Conservation (phyloP, 192 early-diverging fungal genomes). For the Podila epigama region DNA sequence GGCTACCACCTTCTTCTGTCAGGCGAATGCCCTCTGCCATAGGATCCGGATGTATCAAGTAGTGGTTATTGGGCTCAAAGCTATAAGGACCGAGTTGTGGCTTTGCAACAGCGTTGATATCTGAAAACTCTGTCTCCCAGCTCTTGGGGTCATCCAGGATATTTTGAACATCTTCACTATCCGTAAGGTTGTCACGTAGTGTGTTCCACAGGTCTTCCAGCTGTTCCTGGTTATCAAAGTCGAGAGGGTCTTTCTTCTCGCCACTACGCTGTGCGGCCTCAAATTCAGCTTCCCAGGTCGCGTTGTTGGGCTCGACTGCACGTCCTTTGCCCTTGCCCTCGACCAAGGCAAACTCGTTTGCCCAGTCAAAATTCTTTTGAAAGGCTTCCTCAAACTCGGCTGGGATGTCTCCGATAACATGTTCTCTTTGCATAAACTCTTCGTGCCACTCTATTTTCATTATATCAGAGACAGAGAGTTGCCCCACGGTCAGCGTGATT, state of each 20-base stretch:
- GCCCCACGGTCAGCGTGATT: too few relatives aligned
- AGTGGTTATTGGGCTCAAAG: conserved; percentile 86
- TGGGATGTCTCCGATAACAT: conserved; percentile 52
- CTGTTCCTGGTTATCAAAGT: conserved; percentile 56
- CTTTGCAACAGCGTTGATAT: conserved; percentile 60
- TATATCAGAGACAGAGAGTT: too few relatives aligned
- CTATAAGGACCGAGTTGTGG: conserved; percentile 79
- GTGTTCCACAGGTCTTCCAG: conserved; percentile 64
- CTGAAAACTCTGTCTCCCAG: conserved; percentile 49
- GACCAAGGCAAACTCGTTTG: conserved; percentile 73
- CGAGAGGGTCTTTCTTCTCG: conserved; percentile 41
- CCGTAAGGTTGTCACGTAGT: conserved; percentile 44
- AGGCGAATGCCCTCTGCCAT: conserved; percentile 65
- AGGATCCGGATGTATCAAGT: conserved; percentile 63
- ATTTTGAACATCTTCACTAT: conserved; percentile 38
- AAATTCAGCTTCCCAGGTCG: conserved; percentile 68
- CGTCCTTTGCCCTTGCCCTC: conserved; percentile 63
- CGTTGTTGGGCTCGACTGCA: conserved; percentile 51
- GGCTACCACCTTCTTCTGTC: conserved; percentile 59
- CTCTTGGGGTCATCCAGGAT: conserved; percentile 37
- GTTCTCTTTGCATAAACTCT: conserved; percentile 59
- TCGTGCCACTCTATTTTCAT: conserved; percentile 52
- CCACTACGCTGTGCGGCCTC: conserved; percentile 54
- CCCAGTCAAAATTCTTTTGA: conserved; percentile 77
- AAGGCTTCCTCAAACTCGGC: conserved; percentile 65